A percentile compares a stretch with the other conserved stretches of the same genome.
Conservation (phyloP, 2,329 filamentous ascomycete species). For the Penicillium aurantiogriseum region DNA sequence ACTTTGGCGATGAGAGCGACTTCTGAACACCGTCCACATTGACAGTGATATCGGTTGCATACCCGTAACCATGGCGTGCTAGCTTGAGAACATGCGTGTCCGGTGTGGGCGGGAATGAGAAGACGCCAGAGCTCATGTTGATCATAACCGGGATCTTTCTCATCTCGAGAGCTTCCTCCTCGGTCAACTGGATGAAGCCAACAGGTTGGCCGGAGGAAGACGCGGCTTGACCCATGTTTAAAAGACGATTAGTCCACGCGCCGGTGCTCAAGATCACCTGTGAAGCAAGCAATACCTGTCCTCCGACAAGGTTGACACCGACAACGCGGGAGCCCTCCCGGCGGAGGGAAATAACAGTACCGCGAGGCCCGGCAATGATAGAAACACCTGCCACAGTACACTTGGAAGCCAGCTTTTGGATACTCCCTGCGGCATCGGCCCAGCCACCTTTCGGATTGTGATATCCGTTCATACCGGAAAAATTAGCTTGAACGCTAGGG, state of each 20-base stretch:
- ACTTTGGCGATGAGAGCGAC: constrained; percentile 38
- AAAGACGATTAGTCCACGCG: constrained; percentile 73
- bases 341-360: constrained; percentile 29
- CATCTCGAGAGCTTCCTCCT: constrained; percentile 64
- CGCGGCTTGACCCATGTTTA: constrained; percentile 70
- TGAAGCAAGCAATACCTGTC: constrained; percentile 56
- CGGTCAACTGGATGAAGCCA: constrained; percentile 69
- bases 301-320: constrained; percentile 58
- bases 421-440: constrained; percentile 69
- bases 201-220: constrained; percentile 76
- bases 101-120: constrained; percentile 51
- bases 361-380: constrained; percentile 44
- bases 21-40: constrained; percentile 19
- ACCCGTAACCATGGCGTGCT: constrained; percentile 65
- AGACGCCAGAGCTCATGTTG: constrained; percentile 46
- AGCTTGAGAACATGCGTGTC: constrained; percentile 58
- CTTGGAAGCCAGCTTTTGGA: constrained; percentile 24
- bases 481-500: constrained; percentile 46
- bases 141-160: constrained; percentile 60
- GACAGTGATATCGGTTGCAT: constrained; percentile 40
- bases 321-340: constrained; percentile 40
- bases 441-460: constrained; percentile 70
- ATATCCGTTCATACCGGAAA: constrained; percentile 63
- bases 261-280: constrained; percentile 78
- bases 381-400: constrained; percentile 38